Evolutionary conservation across 805 yeast species (phyloP), one percentile per base, ranked within the genome.

Genomic region (Jamesozyma lodderae): DNA sequence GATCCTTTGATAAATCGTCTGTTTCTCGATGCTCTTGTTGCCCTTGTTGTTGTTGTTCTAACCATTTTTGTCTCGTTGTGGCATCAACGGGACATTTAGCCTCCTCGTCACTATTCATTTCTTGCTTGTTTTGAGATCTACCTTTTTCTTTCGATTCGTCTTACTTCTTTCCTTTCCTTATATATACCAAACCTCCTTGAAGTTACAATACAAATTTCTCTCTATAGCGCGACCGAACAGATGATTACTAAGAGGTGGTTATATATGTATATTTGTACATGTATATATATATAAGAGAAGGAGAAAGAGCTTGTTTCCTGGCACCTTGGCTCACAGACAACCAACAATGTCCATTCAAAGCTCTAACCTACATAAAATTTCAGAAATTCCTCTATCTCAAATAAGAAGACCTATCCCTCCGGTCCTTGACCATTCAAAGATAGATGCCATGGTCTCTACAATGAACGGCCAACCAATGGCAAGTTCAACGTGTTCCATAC

Each of bases 391-490:
- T 2, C 62, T 85, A 16, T 59, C 67, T 4, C 70, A 77, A 43
- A 86, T 86, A 46, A 68, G 74, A 36, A 67, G 95, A 43, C 95
- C 95, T 8, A 85, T 85, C 22, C 81, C 87, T 19, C 95, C 95
- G 0, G 94, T 82, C 1, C 64, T 86, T 21, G 94, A 85, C 51
- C 59, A 70, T 44, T 67, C 69, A 33, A 85, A 85, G 58, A 85
- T 85, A 31, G 81, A 77, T 34, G 72, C 90, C 5, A 85, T 85
- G 95, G 79, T 72, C 0, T 72, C 82, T 1, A 81, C 87, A 0
- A 59, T 81, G 37, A 66, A 70, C 6, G 88, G 88, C 0, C 47
- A 44, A 0, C 88, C 90, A 3, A 68, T 63, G 64, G 79, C 75
- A 0, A 77, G 84, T 3, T 58, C 71, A 2, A 81, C 90, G 0